Evolutionary conservation across 73 alveolate species (phyloP).

Genomic region (Uronychia setigera): DNA sequence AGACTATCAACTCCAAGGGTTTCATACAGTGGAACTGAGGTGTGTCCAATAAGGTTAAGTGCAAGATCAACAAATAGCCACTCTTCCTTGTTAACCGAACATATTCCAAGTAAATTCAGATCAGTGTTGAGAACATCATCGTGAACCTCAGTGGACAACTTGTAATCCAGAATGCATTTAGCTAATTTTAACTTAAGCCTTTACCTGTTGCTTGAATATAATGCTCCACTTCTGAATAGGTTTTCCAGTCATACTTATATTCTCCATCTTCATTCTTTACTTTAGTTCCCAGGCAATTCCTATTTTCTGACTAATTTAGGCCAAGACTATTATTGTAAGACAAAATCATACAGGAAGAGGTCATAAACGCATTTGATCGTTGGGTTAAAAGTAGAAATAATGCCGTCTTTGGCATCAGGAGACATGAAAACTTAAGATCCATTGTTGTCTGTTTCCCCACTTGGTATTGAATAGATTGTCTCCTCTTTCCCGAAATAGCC

Average conservation of each 20-base stretch:
- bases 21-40: slow-evolving; percentile 80
- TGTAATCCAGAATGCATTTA: background rate
- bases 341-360: background rate
- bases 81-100: slow-evolving; percentile 82
- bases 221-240: background rate
- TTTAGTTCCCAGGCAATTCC: background rate
- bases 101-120: slow-evolving; percentile 70
- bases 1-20: slow-evolving; percentile 73
- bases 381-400: background rate
- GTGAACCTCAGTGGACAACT: background rate
- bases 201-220: background rate
- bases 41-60: slow-evolving; percentile 46
- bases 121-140: slow-evolving; percentile 5
- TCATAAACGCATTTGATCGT: background rate
- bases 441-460: background rate
- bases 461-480: background rate
- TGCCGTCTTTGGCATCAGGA: background rate
- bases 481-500: background rate
- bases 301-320: background rate
- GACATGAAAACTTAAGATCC: background rate
- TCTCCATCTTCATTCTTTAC: background rate
- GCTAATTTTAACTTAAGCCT: background rate
- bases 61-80: slow-evolving; percentile 83
- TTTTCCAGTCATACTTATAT: background rate
- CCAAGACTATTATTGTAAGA: background rate